phyloP scores from a whole-genome alignment of 2,329 filamentous ascomycete species.

The Diaporthe nobilis region DNA sequence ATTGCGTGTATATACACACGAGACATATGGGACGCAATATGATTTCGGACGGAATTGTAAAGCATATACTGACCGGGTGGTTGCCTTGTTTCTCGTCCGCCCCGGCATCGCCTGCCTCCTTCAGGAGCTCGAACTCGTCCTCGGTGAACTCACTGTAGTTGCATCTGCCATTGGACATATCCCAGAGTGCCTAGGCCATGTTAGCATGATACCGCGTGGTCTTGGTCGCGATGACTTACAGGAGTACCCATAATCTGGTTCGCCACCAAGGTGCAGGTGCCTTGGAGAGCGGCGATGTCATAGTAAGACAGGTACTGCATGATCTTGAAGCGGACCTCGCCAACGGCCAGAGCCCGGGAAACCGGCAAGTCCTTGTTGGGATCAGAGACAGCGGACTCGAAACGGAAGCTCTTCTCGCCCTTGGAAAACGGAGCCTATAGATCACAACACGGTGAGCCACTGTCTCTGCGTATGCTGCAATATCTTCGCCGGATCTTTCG shows the following conservation, averaged over 20 bases:
- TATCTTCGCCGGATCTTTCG: no score
- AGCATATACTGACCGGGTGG: background rate
- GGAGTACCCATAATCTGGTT: constrained; percentile 7
- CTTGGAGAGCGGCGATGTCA: constrained; percentile 27
- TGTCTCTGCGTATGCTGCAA: background rate
- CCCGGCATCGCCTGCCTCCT: constrained; percentile 11
- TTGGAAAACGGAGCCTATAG: constrained; percentile 3
- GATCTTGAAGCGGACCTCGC: constrained; percentile 8
- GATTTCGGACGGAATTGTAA: no score
- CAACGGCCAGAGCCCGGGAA: background rate
- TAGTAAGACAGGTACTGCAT: constrained; percentile 20
- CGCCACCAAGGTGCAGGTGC: background rate
- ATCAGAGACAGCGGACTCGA: background rate
- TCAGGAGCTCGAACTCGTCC: constrained; percentile 12
- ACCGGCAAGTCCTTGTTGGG: background rate
- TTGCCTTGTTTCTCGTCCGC: background rate
- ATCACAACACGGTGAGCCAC: background rate
- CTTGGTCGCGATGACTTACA: background rate
- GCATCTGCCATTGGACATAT: background rate
- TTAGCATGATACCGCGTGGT: background rate
- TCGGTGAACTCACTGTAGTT: constrained; percentile 31
- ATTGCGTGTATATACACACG: no score
- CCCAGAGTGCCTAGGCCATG: constrained; percentile 19
- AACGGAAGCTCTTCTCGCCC: background rate
- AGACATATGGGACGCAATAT: background rate